Percentiles rank a stretch among this genome's conserved stretches.
Evolutionary conservation across 1,284 basidiomycete species (phyloP).

Genomic region (Neolentinus lepideus): DNA sequence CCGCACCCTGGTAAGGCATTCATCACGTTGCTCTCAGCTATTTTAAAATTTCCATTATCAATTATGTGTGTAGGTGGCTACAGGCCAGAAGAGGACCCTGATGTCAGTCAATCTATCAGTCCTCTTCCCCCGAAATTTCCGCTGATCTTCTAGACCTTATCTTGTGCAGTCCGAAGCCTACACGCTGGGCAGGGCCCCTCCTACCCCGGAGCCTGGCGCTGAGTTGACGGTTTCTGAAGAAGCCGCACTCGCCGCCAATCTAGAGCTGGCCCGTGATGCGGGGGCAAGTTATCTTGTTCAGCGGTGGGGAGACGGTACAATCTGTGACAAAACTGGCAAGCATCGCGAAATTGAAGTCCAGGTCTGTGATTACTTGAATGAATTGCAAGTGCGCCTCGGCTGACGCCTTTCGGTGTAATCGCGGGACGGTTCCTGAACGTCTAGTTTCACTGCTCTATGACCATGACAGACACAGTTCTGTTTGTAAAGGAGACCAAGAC

Average conservation of each 20-base stretch:
- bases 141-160: constrained; percentile 11
- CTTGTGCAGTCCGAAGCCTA: constrained; percentile 69
- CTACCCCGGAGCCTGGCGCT: constrained; percentile 47
- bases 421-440: constrained; percentile 1
- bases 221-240: constrained; percentile 65
- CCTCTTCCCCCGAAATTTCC: constrained; percentile 13
- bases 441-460: constrained; percentile 93
- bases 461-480: constrained; percentile 77
- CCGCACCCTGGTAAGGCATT: constrained; percentile 29
- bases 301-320: constrained; percentile 84
- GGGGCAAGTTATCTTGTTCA: constrained; percentile 90
- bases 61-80: constrained; percentile 43
- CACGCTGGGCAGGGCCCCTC: constrained; percentile 68
- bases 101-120: constrained; percentile 37
- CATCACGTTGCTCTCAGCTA: constrained; percentile 11
- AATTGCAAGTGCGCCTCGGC: constrained; percentile 11
- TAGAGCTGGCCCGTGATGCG: constrained; percentile 67
- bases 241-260: constrained; percentile 50
- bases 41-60: constrained; percentile 1
- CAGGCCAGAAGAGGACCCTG: constrained; percentile 74
- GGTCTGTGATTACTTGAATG: constrained; percentile 30
- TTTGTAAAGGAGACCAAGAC: constrained; percentile 90
- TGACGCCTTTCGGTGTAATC: constrained; percentile 1
- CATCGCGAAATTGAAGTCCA: constrained; percentile 89
- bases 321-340: constrained; percentile 85